These are phyloP conservation scores for Talaromyces pinophilus DNA, from an alignment of 2,329 filamentous ascomycete species.

Conservation along the genomic window DNA sequence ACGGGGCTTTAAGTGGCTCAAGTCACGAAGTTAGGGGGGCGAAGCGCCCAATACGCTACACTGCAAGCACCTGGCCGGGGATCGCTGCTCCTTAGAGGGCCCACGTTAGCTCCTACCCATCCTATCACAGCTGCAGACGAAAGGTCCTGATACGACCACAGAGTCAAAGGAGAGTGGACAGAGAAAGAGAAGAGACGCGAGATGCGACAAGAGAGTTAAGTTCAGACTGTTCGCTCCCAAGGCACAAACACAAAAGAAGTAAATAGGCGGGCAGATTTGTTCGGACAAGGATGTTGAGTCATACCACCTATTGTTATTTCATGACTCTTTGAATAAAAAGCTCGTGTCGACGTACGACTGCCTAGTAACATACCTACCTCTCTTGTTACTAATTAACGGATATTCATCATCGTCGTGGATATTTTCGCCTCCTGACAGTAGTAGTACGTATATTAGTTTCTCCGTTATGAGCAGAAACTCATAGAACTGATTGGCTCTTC, in stretches of 20 bases:
- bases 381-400: not conserved
- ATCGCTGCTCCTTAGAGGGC: conserved; percentile 18
- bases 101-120: conserved; percentile 14
- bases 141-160: conserved; percentile 6
- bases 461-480: conserved; percentile 1
- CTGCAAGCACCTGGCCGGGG: not conserved
- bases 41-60: conserved; percentile 6
- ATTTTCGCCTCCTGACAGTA: conserved; percentile 6
- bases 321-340: not conserved
- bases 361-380: no score
- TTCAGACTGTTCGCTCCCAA: not conserved
- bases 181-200: conserved; percentile 14
- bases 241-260: not conserved
- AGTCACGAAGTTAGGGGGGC: conserved; percentile 14
- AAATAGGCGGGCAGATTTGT: conserved; percentile 3
- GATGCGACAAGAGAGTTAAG: conserved; percentile 9
- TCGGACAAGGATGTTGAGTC: not conserved
- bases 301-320: not conserved
- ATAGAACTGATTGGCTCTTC: conserved; percentile 13
- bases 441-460: conserved; percentile 8
- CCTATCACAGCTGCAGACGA: conserved; percentile 9
- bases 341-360: not conserved
- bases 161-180: not conserved
- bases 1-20: not conserved
- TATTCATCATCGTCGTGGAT: conserved; percentile 3